Conservation (phyloP, 1,284 basidiomycete species). For the Neolentinus lepideus region DNA sequence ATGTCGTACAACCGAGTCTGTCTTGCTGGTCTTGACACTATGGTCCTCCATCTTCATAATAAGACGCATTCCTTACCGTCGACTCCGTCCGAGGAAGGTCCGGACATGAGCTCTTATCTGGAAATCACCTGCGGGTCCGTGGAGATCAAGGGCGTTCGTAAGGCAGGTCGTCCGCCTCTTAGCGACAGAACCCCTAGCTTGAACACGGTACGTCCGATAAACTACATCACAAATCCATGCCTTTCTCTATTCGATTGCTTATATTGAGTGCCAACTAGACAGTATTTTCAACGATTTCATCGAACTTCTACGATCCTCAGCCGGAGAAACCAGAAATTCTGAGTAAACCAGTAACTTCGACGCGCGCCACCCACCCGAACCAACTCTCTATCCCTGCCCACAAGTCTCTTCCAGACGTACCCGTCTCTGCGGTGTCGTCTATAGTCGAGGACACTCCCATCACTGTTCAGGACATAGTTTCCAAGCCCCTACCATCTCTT, state of each 20-base stretch:
- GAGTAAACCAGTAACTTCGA: neutral
- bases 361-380: neutral
- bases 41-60: constrained; percentile 27
- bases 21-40: constrained; percentile 33
- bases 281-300: neutral
- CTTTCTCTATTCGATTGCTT: neutral
- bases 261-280: neutral
- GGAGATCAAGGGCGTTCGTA: constrained; percentile 14
- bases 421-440: neutral
- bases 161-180: constrained; percentile 17
- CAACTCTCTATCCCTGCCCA: neutral
- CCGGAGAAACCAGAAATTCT: neutral
- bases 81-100: neutral
- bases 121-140: constrained; percentile 11
- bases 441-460: neutral
- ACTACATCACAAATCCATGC: neutral
- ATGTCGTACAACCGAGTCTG: constrained; percentile 28
- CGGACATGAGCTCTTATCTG: neutral
- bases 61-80: neutral
- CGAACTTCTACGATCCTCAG: neutral
- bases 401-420: neutral
- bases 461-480: neutral
- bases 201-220: constrained; percentile 4
- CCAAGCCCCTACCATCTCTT: neutral
- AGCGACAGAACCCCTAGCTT: constrained; percentile 17